These are phyloP conservation scores for Mortierella polycephala DNA, from an alignment of 371 early-diverging fungal species.

Conservation along the genomic window DNA sequence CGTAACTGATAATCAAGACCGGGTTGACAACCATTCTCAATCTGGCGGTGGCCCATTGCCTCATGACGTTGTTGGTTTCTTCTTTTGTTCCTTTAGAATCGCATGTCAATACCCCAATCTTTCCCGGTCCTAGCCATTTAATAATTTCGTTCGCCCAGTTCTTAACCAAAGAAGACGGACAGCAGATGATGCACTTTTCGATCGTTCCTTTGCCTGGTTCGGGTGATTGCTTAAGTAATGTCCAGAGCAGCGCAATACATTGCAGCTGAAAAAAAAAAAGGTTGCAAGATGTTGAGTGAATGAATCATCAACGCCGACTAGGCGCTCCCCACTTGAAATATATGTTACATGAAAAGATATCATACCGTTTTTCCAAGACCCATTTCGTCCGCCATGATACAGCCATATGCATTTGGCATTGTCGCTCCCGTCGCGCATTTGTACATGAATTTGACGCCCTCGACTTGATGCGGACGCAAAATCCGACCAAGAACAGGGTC, in stretches of 20 bases:
- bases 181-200: conserved; percentile 89
- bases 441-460: conserved; percentile 94
- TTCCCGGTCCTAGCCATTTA: conserved; percentile 92
- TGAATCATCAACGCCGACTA: too few relatives aligned
- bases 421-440: conserved; percentile 87
- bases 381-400: conserved; percentile 99
- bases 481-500: conserved; percentile 89
- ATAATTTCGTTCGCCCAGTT: conserved; percentile 91
- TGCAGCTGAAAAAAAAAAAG: conserved; percentile 62
- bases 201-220: conserved; percentile 89
- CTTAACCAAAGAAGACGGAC: conserved; percentile 84
- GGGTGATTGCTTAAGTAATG: conserved; percentile 90
- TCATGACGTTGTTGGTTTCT: conserved; percentile 80
- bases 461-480: conserved; percentile 96
- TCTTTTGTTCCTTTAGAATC: conserved; percentile 92
- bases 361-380: conserved; percentile 94
- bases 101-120: conserved; percentile 84
- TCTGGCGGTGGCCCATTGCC: conserved; percentile 83
- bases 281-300: too few relatives aligned
- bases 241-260: conserved; percentile 96
- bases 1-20: conserved; percentile 96
- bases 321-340: neutral
- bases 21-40: conserved; percentile 85
- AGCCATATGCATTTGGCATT: conserved; percentile 69
- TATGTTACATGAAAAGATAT: neutral